Evolutionary conservation across 495 filamentous ascomycete species (phyloP).

Genomic region (Penicillium tannophilum): DNA sequence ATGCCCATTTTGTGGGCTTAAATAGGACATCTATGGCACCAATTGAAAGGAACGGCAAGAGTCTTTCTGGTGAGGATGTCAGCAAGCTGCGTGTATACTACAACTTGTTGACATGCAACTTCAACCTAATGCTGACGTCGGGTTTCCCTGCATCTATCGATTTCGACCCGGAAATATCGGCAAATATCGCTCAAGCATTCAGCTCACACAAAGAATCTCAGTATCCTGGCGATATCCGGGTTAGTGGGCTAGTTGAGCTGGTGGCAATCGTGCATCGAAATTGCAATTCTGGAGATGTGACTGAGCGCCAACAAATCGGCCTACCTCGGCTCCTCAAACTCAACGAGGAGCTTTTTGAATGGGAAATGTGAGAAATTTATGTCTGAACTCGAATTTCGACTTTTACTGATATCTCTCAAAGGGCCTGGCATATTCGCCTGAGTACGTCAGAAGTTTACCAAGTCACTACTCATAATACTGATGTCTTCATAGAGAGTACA

Average conservation of each 20-base stretch:
- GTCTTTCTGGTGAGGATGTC: slow-evolving; percentile 10
- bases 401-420: neutral
- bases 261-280: slow-evolving; percentile 19
- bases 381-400: neutral
- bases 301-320: slow-evolving; percentile 17
- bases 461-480: neutral
- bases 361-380: slow-evolving; percentile 14
- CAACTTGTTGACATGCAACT: slow-evolving; percentile 24
- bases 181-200: slow-evolving; percentile 13
- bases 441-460: neutral
- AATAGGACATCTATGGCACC: slow-evolving; percentile 12
- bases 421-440: slow-evolving; percentile 9
- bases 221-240: slow-evolving; percentile 17
- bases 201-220: slow-evolving; percentile 8
- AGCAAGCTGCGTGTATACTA: slow-evolving; percentile 19
- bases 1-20: slow-evolving; percentile 20
- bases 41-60: slow-evolving; percentile 6
- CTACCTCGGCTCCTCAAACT: slow-evolving; percentile 7
- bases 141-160: slow-evolving; percentile 20
- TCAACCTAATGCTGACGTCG: slow-evolving; percentile 25
- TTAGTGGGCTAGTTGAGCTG: slow-evolving; percentile 20
- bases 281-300: slow-evolving; percentile 18
- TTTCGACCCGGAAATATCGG: slow-evolving; percentile 11
- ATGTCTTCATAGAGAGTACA: slow-evolving; percentile 8
- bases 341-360: slow-evolving; percentile 19